These are phyloP conservation scores for Dichotomopilus funicola DNA, from an alignment of 2,329 filamentous ascomycete genomes.

Conservation along the genomic window DNA sequence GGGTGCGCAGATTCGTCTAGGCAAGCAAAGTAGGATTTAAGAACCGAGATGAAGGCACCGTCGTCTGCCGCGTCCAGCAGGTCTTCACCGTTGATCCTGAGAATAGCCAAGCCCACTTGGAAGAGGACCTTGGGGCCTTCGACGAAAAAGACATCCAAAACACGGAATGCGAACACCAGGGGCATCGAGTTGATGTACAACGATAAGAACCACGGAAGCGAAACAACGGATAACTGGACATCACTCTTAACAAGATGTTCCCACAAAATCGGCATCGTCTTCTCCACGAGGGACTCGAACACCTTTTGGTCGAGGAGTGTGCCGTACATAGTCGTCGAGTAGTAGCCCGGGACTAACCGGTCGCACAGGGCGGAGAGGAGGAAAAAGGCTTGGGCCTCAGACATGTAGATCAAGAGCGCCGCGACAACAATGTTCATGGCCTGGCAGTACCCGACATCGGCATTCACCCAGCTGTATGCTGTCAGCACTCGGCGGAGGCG, in stretches of 20 bases:
- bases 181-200: constrained; percentile 99
- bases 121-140: constrained; percentile 97
- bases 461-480: constrained; percentile 95
- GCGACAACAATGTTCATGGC: constrained; percentile 99
- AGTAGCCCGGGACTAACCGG: constrained; percentile 88
- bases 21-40: constrained; percentile 90
- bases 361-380: constrained; percentile 87
- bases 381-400: constrained; percentile 92
- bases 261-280: constrained; percentile 97
- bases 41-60: constrained; percentile 89
- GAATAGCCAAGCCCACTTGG: constrained; percentile 92
- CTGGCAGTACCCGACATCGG: constrained; percentile 95
- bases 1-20: constrained; percentile 95
- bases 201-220: constrained; percentile 94
- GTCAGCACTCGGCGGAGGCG: constrained; percentile 84
- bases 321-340: constrained; percentile 98
- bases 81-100: constrained; percentile 95
- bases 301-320: constrained; percentile 94
- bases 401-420: constrained; percentile 97
- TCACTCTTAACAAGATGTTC: constrained; percentile 96
- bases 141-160: constrained; percentile 95
- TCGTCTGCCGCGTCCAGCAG: constrained; percentile 89
- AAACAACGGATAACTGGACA: constrained; percentile 94
- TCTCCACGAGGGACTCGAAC: constrained; percentile 96
- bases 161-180: constrained; percentile 91